Evolutionary conservation across 164 flowering plant species (phyloP).

Genomic region (Santalum album): DNA sequence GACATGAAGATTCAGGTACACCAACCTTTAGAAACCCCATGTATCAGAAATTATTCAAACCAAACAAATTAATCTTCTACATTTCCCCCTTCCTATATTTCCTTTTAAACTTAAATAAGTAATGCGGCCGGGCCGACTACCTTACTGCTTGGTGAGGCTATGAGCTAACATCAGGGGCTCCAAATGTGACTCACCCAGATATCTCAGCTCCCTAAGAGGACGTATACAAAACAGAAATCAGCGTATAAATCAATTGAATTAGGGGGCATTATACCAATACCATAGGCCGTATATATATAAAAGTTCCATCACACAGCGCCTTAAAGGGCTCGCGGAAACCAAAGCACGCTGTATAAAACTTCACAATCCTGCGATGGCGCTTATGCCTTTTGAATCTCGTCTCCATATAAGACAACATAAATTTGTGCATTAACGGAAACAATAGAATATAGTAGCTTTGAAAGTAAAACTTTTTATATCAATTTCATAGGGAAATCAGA

Average conservation of each 20-base stretch:
- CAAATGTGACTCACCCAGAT: constrained; percentile 44
- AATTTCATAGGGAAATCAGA: too few species aligned
- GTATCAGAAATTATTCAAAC: too few species aligned
- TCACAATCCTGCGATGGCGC: constrained; percentile 52
- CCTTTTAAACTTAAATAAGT: too few species aligned
- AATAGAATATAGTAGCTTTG: too few species aligned
- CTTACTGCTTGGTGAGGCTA: constrained; percentile 46
- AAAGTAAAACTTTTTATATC: too few species aligned
- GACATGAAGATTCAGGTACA: constrained; percentile 7
- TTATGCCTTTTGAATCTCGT: constrained; percentile 74
- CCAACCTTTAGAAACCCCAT: too few species aligned
- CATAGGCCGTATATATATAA: constrained; percentile 43
- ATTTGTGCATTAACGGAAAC: too few species aligned
- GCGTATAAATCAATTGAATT: constrained; percentile 7
- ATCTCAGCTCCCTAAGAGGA: constrained; percentile 56
- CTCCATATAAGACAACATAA: too few species aligned
- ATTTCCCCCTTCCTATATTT: too few species aligned
- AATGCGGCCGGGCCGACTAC: too few species aligned
- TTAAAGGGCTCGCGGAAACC: constrained; percentile 78
- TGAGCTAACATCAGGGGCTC: constrained; percentile 46
- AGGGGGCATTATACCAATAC: constrained; percentile 22
- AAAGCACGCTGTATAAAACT: constrained; percentile 58
- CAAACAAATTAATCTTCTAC: too few species aligned
- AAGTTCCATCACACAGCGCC: constrained; percentile 81
- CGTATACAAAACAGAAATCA: constrained; percentile 33